phyloP scores from a whole-genome alignment of 2,329 filamentous ascomycete species.

The Colletotrichum horii region DNA sequence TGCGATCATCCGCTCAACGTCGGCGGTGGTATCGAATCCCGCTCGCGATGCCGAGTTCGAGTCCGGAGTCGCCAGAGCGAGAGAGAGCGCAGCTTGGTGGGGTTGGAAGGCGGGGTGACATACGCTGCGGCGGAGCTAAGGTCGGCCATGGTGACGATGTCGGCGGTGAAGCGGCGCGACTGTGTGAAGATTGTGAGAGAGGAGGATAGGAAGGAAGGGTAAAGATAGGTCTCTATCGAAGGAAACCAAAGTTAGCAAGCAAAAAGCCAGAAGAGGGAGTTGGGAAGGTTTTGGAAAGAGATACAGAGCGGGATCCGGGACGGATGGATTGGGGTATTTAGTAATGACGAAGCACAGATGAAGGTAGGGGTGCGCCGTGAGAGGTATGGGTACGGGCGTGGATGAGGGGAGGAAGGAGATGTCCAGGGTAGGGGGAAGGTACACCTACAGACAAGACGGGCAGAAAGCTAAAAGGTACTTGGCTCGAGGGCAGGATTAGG shows the following conservation, averaged over 20 bases:
- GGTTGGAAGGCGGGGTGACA: conserved; percentile 22
- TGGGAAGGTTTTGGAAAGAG: conserved; percentile 19
- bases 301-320: conserved; percentile 18
- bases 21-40: neutral
- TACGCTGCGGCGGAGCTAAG: conserved; percentile 26
- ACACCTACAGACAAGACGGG: neutral
- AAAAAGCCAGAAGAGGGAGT: conserved; percentile 17
- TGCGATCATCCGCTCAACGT: neutral
- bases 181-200: neutral
- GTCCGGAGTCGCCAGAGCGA: neutral
- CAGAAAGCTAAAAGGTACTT: conserved; percentile 5
- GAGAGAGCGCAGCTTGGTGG: conserved; percentile 16
- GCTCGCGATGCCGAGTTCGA: neutral
- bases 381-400: conserved; percentile 14
- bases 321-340: conserved; percentile 25
- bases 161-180: neutral
- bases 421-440: neutral
- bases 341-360: conserved; percentile 24
- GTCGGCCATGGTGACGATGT: conserved; percentile 25
- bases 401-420: neutral
- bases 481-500: neutral
- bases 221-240: neutral
- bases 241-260: conserved; percentile 18
- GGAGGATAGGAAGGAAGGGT: neutral
- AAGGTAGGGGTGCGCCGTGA: conserved; percentile 19